Conservation (phyloP, 495 filamentous ascomycete genomes). For the Haplographium delicatum region DNA sequence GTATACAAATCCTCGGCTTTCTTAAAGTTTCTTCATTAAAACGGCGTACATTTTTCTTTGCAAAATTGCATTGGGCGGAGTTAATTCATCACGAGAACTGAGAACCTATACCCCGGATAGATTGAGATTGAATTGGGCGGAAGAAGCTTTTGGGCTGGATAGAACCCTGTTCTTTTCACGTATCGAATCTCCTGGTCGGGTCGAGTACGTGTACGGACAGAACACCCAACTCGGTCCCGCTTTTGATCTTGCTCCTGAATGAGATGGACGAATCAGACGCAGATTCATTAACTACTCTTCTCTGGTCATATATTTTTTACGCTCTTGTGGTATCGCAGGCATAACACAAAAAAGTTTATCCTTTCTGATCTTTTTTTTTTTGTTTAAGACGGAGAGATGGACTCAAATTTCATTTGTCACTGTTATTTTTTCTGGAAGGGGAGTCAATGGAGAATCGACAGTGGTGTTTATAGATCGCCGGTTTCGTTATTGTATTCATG, state of each 20-base stretch:
- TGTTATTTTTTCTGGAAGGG: no score
- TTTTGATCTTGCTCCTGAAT: not conserved
- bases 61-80: constrained; percentile 21
- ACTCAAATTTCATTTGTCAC: no score
- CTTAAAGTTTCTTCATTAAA: not conserved
- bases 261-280: not conserved
- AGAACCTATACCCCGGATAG: constrained; percentile 17
- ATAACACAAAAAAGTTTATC: not conserved
- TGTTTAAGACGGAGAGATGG: not conserved
- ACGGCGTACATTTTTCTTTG: constrained; percentile 7
- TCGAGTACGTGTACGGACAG: not conserved
- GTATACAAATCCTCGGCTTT: not conserved
- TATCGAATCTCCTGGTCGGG: constrained; percentile 3
- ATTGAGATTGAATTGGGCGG: constrained; percentile 15
- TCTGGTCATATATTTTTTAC: constrained; percentile 5
- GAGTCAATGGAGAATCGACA: no score
- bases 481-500: no score
- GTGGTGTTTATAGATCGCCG: no score
- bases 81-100: constrained; percentile 14
- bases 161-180: not conserved
- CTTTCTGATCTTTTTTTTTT: not conserved
- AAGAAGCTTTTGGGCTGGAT: constrained; percentile 5
- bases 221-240: not conserved
- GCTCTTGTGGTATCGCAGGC: not conserved
- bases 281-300: not conserved